Evolutionary conservation across 179 eudicot genomes (phyloP), one percentile per base, ranked within the genome.

Genomic region (Carnegiea gigantea): DNA sequence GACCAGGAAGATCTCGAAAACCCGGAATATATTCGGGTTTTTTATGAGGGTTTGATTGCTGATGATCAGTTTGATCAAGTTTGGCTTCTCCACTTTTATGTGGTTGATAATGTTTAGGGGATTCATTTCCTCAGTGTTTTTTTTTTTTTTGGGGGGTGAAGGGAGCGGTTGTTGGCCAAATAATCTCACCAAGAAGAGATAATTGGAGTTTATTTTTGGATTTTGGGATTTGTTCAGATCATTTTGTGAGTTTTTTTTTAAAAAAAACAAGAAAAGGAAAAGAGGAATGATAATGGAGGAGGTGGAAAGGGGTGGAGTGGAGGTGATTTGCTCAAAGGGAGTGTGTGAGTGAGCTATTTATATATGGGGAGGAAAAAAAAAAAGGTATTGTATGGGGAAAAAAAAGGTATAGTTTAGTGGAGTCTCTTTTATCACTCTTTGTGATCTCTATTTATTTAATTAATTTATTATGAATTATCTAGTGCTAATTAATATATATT

Each of bases 1-100:
- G 20, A 92, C 59, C 20, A 92, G 76, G 78, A 87, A 83, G 17
- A 94, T 26, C 83, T 94, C 98, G 70, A 92, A 77, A 84, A 91
- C 73, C 23, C 98, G 91, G 77, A 94, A 90, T 28, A 92, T 73
- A 60, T 84, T 84, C 28, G 94, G 79, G 85, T 91, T 77, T 6
- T 79, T 90, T 18, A 84, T 84, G 18, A 84, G 79, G 60, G 88
- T 80, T 21, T 84, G 83, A 88, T 89, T 82, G 83, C 87, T 86
- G 23, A 68, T 70, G 71, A 72, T 70, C 36, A 67, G 74, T 67
- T 82, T 85, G 83, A 86, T 82, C 1, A 90, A 79, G 78, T 92
- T 90, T 17, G 91, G 83, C 77, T 90, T 94, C 81, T 89, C 91
- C 14, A 81, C 74, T 85, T 84, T 89, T 36, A 89, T 81, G 38